A percentile compares a stretch with the other conserved stretches of the same genome.
These are phyloP conservation scores for Amanita inopinata DNA, from an alignment of 768 basidiomycete genomes.

Conservation along the genomic window DNA sequence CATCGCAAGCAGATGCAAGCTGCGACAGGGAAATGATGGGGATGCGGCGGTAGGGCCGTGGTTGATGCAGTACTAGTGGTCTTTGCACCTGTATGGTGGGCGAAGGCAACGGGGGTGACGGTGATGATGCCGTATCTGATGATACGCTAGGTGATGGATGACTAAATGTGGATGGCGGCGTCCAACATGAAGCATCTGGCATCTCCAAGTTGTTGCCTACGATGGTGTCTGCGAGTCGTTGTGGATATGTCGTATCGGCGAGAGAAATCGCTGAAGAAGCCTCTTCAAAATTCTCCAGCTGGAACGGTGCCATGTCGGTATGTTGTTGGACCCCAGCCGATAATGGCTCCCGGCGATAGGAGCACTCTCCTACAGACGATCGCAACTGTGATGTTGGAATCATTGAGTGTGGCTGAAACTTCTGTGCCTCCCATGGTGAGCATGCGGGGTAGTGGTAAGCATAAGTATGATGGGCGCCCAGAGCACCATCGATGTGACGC, in stretches of 20 bases:
- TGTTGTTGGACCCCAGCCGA: background rate
- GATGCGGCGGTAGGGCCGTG: constrained; percentile 35
- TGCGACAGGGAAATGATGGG: constrained; percentile 34
- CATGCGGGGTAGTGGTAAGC: background rate
- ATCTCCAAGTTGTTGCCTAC: background rate
- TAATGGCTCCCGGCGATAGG: background rate
- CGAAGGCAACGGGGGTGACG: constrained; percentile 12
- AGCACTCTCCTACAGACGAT: constrained; percentile 2
- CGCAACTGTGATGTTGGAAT: constrained; percentile 3
- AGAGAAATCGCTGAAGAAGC: background rate
- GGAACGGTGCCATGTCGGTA: background rate
- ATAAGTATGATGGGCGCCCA: background rate
- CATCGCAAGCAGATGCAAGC: constrained; percentile 31
- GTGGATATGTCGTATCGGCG: background rate
- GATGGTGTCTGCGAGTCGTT: background rate
- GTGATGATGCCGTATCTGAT: constrained; percentile 10
- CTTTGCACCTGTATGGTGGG: constrained; percentile 14
- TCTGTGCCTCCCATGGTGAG: constrained; percentile 1
- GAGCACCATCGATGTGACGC: background rate
- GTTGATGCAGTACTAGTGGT: constrained; percentile 32
- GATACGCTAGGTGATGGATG: constrained; percentile 13
- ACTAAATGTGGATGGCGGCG: background rate
- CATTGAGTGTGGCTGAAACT: background rate
- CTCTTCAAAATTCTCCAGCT: background rate
- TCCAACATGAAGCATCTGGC: background rate